phyloP scores from a whole-genome alignment of 768 basidiomycete species.

The Serendipita sp. region DNA sequence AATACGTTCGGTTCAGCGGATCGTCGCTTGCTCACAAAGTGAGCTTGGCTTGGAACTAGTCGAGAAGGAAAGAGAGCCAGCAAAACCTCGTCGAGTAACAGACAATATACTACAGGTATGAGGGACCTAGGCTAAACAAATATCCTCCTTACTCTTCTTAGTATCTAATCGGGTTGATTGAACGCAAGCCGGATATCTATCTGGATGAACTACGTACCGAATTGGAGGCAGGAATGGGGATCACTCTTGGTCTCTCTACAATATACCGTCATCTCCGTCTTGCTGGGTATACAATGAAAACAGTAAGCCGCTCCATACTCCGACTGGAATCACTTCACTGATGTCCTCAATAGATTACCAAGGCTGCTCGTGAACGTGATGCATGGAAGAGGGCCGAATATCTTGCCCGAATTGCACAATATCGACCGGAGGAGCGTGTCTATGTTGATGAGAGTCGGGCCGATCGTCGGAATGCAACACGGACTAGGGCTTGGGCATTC shows the following conservation, averaged over 20 bases:
- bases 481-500: constrained; percentile 15
- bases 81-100: too few relatives aligned
- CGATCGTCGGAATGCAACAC: constrained; percentile 15
- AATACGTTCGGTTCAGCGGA: too few relatives aligned
- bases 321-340: not conserved
- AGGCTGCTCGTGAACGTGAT: constrained; percentile 10
- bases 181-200: not conserved
- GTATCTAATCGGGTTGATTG: not conserved
- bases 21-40: too few relatives aligned
- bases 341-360: constrained; percentile 13
- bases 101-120: too few relatives aligned
- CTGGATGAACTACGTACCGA: not conserved
- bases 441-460: constrained; percentile 18
- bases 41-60: too few relatives aligned
- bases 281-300: not conserved
- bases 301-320: not conserved
- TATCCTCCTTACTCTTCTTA: not conserved
- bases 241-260: not conserved
- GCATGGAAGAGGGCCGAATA: constrained; percentile 6
- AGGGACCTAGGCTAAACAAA: too few relatives aligned
- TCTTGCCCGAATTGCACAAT: constrained; percentile 8
- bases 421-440: constrained; percentile 13
- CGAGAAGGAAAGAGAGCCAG: too few relatives aligned
- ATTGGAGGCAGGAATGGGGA: not conserved
- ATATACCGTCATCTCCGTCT: not conserved